phyloP scores from a whole-genome alignment of 768 basidiomycete species.

The Dioszegia crocea region DNA sequence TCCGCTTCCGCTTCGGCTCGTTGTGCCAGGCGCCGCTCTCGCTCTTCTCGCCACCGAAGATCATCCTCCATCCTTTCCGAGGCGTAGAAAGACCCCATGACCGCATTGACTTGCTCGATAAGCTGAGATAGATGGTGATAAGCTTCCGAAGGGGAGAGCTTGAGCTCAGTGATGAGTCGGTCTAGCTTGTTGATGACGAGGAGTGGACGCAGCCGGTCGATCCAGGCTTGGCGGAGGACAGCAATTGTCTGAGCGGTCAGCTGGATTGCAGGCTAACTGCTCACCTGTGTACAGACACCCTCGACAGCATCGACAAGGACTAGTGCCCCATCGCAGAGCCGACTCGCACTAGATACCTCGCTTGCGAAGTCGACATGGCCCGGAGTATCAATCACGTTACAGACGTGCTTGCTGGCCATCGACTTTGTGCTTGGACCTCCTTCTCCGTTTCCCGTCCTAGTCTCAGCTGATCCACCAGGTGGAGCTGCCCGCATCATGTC shows the following conservation, averaged over 20 bases:
- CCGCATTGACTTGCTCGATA: constrained; percentile 95
- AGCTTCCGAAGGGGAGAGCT: constrained; percentile 82
- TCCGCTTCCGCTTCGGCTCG: constrained; percentile 59
- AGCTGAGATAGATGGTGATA: constrained; percentile 89
- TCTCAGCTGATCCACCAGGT: neutral
- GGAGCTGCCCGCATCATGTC: constrained; percentile 60
- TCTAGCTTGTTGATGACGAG: constrained; percentile 97
- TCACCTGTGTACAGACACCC: constrained; percentile 94
- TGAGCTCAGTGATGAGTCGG: constrained; percentile 86
- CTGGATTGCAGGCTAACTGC: constrained; percentile 29
- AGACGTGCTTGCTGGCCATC: constrained; percentile 59
- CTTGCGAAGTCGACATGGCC: constrained; percentile 98
- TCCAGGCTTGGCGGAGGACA: constrained; percentile 90
- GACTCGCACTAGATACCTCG: constrained; percentile 90
- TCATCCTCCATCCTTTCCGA: constrained; percentile 96
- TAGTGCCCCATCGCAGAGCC: constrained; percentile 90
- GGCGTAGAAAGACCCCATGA: constrained; percentile 95
- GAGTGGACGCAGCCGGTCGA: constrained; percentile 79
- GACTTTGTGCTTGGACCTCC: neutral
- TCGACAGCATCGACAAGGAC: constrained; percentile 95
- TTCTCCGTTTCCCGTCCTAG: neutral
- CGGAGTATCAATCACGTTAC: constrained; percentile 97
- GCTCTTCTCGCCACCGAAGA: constrained; percentile 85
- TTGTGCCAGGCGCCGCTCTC: constrained; percentile 70
- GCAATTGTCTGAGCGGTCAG: constrained; percentile 69